These are phyloP conservation scores for Botrytis aclada DNA, from an alignment of 2,329 filamentous ascomycete genomes.

Conservation along the genomic window DNA sequence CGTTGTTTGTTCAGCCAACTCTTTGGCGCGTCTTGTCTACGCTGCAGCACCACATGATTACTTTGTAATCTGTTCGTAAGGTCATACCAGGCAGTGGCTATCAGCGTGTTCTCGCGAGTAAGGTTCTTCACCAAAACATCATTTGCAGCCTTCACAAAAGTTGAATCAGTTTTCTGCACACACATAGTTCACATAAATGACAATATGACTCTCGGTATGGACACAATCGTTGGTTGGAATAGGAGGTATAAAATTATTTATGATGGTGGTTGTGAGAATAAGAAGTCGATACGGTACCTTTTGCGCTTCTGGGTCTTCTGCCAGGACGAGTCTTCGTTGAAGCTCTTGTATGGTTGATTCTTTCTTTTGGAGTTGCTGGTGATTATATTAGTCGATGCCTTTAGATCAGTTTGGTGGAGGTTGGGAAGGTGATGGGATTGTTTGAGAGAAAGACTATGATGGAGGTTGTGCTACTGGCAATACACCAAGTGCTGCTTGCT, in stretches of 20 bases:
- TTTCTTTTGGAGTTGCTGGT: conserved; percentile 34
- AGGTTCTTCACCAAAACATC: conserved; percentile 52
- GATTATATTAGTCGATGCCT: conserved; percentile 27
- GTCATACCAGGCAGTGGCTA: conserved; percentile 84
- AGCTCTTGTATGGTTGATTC: conserved; percentile 33
- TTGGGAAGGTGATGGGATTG: conserved; percentile 4
- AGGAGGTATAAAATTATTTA: conserved; percentile 4
- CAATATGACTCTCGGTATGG: conserved; percentile 4
- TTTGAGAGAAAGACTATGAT: not conserved
- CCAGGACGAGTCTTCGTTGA: conserved; percentile 33
- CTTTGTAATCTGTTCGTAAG: conserved; percentile 75
- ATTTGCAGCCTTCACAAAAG: conserved; percentile 32
- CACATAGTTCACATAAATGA: conserved; percentile 17
- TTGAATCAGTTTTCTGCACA: conserved; percentile 20
- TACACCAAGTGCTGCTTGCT: conserved; percentile 13
- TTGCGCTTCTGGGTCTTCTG: conserved; percentile 32
- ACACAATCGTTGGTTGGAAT: conserved; percentile 15
- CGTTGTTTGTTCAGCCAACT: conserved; percentile 86
- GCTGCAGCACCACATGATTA: conserved; percentile 75
- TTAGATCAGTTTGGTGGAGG: not conserved
- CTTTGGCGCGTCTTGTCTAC: conserved; percentile 69
- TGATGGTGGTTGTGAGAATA: conserved; percentile 20
- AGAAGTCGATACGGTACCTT: conserved; percentile 33
- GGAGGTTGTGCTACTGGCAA: conserved; percentile 16
- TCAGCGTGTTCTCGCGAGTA: conserved; percentile 73